These are phyloP conservation scores for Endogone sp. DNA, from an alignment of 192 early-diverging fungal genomes.

Conservation along the genomic window DNA sequence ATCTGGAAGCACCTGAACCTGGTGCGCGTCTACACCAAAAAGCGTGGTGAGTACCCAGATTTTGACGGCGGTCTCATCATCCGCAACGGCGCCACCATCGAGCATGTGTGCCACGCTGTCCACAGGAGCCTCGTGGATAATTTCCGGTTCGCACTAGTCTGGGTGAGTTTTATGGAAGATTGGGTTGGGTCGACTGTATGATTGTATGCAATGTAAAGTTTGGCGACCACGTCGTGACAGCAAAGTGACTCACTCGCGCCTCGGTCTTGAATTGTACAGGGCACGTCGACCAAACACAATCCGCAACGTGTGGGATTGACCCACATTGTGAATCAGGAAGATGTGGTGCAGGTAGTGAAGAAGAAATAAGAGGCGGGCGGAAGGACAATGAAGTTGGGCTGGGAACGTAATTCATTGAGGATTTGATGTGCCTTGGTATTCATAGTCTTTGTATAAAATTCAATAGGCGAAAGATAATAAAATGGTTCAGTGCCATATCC, in stretches of 20 bases:
- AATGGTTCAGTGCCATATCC: too few relatives aligned
- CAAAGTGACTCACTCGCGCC: too few relatives aligned
- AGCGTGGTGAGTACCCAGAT: conserved; percentile 91
- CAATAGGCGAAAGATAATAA: too few relatives aligned
- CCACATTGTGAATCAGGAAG: conserved; percentile 87
- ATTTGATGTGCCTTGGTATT: too few relatives aligned
- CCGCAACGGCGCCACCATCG: conserved; percentile 72
- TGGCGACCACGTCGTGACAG: too few relatives aligned
- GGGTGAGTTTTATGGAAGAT: conserved; percentile 46
- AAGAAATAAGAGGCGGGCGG: conserved; percentile 28
- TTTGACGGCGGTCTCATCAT: conserved; percentile 91
- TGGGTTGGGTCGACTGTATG: not conserved
- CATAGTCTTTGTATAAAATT: too few relatives aligned
- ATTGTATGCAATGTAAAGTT: too few relatives aligned
- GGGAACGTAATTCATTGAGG: too few relatives aligned
- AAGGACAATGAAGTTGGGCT: not conserved
- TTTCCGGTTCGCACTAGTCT: conserved; percentile 96
- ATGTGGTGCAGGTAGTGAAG: conserved; percentile 85
- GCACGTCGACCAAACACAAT: conserved; percentile 92
- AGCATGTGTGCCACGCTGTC: conserved; percentile 84
- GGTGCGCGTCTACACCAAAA: conserved; percentile 96
- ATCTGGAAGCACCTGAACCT: conserved; percentile 89
- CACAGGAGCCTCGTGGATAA: conserved; percentile 83
- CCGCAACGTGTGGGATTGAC: conserved; percentile 90
- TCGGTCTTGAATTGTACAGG: too few relatives aligned